Conservation (phyloP, 352 stramenopile species). For the Phytopythium montanum region DNA sequence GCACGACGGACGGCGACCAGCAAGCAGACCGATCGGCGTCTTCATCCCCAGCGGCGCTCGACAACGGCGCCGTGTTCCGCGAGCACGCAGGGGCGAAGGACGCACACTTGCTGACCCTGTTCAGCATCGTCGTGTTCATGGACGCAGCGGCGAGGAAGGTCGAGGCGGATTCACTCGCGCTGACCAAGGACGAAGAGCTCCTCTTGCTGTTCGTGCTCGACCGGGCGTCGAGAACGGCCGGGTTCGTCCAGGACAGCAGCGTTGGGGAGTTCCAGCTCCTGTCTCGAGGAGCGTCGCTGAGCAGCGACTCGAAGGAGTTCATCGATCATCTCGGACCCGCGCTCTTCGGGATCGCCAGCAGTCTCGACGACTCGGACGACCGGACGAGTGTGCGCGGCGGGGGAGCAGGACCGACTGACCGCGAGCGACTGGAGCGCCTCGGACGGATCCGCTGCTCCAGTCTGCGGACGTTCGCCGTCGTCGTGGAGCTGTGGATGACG, state of each 20-base stretch:
- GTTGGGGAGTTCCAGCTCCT: constrained; percentile 9
- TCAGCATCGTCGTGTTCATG: constrained; percentile 13
- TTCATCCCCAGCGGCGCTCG: neutral
- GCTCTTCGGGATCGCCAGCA: constrained; percentile 15
- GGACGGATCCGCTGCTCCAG: constrained; percentile 13
- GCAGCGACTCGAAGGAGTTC: constrained; percentile 11
- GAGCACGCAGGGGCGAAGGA: constrained; percentile 15
- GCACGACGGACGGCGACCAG: neutral
- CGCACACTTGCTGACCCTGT: constrained; percentile 12
- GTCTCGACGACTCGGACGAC: neutral
- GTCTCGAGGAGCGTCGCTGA: constrained; percentile 12
- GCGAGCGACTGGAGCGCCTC: neutral
- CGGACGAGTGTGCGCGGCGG: neutral
- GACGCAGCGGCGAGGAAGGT: constrained; percentile 12
- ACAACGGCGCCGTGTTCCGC: constrained; percentile 12
- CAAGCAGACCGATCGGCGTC: neutral
- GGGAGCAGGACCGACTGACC: constrained; percentile 4
- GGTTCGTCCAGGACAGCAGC: constrained; percentile 11
- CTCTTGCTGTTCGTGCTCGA: constrained; percentile 19
- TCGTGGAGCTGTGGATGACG: constrained; percentile 19
- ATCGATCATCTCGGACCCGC: constrained; percentile 18
- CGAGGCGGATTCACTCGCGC: neutral
- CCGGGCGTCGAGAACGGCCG: constrained; percentile 10
- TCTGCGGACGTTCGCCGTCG: constrained; percentile 11
- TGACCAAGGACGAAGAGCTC: constrained; percentile 18